Conservation (phyloP, 805 yeast species). For the Kuraishia molischiana region DNA sequence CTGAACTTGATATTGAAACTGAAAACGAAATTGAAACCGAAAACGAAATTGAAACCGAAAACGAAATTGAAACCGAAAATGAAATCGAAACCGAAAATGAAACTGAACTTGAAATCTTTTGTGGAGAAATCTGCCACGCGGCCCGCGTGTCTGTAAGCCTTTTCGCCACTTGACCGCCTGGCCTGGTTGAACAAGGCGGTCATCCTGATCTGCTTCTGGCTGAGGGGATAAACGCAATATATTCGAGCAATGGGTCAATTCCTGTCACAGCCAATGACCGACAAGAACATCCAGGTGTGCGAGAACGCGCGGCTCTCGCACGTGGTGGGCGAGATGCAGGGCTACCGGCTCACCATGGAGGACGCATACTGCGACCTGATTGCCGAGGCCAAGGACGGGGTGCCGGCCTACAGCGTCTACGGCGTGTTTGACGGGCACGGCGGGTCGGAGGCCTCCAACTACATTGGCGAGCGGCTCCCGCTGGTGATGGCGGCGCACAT, state of each 20-base stretch:
- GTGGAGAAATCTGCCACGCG: too few relatives aligned
- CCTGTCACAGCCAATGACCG: slow-evolving; percentile 66
- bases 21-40: too few relatives aligned
- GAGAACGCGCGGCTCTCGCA: slow-evolving; percentile 35
- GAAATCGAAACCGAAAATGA: too few relatives aligned
- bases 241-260: slow-evolving; percentile 74
- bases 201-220: too few relatives aligned
- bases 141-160: too few relatives aligned
- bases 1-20: too few relatives aligned
- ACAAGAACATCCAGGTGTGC: slow-evolving; percentile 43
- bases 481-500: slow-evolving; percentile 22
- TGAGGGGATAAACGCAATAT: too few relatives aligned
- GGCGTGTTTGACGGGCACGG: slow-evolving; percentile 85
- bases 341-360: slow-evolving; percentile 66
- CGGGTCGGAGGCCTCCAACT: slow-evolving; percentile 51
- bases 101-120: too few relatives aligned
- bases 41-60: too few relatives aligned
- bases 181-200: too few relatives aligned
- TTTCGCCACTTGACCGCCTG: too few relatives aligned
- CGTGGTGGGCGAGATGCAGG: slow-evolving; percentile 70
- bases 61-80: too few relatives aligned
- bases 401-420: slow-evolving; percentile 29
- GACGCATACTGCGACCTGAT: slow-evolving; percentile 57
- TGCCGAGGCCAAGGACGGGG: slow-evolving; percentile 18
- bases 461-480: slow-evolving; percentile 34